Evolutionary conservation across 352 stramenopile genomes (phyloP).

Genomic region (Thraustotheca clavata): DNA sequence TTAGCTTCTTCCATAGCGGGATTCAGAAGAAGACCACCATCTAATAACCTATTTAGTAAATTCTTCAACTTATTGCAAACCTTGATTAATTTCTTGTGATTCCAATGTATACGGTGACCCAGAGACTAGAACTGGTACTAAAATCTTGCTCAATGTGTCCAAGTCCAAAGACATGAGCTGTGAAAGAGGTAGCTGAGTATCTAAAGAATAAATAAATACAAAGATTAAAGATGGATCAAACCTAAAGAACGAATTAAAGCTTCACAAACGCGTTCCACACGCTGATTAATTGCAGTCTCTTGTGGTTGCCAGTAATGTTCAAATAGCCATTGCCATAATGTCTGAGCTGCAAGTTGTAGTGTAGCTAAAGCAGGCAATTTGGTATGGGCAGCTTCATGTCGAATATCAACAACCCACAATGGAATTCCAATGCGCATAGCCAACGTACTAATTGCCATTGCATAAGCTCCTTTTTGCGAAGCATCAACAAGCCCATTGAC

Average conservation of each 20-base stretch:
- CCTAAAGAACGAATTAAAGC: slow-evolving; percentile 28
- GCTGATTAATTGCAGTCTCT: slow-evolving; percentile 35
- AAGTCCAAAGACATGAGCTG: not conserved
- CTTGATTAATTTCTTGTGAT: slow-evolving; percentile 23
- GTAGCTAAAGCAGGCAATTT: slow-evolving; percentile 84
- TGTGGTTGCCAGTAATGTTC: slow-evolving; percentile 84
- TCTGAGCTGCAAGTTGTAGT: slow-evolving; percentile 76
- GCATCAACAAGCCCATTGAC: slow-evolving; percentile 78
- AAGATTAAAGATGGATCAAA: not conserved
- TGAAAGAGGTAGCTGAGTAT: slow-evolving; percentile 28
- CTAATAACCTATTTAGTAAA: not conserved
- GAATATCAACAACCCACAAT: slow-evolving; percentile 89
- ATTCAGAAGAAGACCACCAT: not conserved
- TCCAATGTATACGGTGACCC: slow-evolving; percentile 36
- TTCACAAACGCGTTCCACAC: slow-evolving; percentile 38
- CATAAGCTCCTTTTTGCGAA: slow-evolving; percentile 70
- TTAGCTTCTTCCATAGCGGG: not conserved
- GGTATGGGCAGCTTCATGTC: slow-evolving; percentile 91
- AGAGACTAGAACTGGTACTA: slow-evolving; percentile 51
- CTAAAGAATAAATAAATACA: slow-evolving; percentile 24
- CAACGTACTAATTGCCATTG: slow-evolving; percentile 58
- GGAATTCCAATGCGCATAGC: slow-evolving; percentile 87
- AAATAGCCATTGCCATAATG: slow-evolving; percentile 83
- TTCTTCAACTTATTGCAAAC: not conserved
- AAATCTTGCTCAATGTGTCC: slow-evolving; percentile 35